phyloP scores from a whole-genome alignment of 805 yeast genomes.

The Wickerhamiella dianesei region DNA sequence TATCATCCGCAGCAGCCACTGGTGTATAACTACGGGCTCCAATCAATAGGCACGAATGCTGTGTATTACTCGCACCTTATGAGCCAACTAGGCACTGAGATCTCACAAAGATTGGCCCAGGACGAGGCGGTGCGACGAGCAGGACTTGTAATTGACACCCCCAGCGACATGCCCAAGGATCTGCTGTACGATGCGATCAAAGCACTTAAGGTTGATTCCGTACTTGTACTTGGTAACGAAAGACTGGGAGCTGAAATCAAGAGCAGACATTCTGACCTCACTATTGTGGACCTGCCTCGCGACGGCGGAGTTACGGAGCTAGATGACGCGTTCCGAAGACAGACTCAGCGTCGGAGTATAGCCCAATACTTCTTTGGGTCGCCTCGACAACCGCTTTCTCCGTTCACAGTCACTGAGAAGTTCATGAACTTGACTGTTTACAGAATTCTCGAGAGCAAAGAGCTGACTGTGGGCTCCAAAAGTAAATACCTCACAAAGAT shows the following conservation, averaged over 20 bases:
- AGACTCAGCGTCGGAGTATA: conserved; percentile 60
- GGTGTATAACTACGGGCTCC: conserved; percentile 70
- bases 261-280: conserved; percentile 18
- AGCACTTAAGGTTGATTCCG: conserved; percentile 43
- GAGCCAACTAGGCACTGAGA: conserved; percentile 37
- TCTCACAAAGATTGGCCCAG: conserved; percentile 33
- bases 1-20: conserved; percentile 75
- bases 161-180: conserved; percentile 29
- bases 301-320: conserved; percentile 69
- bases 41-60: conserved; percentile 41
- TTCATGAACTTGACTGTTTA: conserved; percentile 46
- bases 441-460: conserved; percentile 35
- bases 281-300: conserved; percentile 48
- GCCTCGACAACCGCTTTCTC: conserved; percentile 49
- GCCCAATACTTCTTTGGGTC: conserved; percentile 86
- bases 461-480: neutral
- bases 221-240: conserved; percentile 69
- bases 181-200: conserved; percentile 44
- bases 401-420: conserved; percentile 70
- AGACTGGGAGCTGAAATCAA: conserved; percentile 29
- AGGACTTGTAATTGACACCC: conserved; percentile 65
- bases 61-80: conserved; percentile 39
- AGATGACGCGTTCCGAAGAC: conserved; percentile 46
- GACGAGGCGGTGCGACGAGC: conserved; percentile 33
- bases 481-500: conserved; percentile 24